A percentile compares a stretch with the other conserved stretches of the same genome.
phyloP scores from a whole-genome alignment of 2,329 filamentous ascomycete species.

The Pleochaeta shiraiana region DNA sequence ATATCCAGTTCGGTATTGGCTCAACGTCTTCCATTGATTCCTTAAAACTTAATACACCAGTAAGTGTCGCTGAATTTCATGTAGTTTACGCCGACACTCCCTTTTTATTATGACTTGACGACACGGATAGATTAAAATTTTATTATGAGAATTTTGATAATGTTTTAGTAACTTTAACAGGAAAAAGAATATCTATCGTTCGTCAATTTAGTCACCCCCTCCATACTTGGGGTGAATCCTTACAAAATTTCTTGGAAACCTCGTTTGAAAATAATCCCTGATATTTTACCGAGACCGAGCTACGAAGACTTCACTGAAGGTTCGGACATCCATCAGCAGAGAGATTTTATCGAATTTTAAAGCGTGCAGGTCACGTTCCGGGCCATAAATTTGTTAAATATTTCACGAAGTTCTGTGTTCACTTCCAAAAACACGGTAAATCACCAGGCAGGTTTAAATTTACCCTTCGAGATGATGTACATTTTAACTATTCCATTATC shows the following conservation, averaged over 20 bases:
- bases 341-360: neutral
- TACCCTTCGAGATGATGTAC: neutral
- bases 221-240: neutral
- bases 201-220: neutral
- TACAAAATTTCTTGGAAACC: neutral
- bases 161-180: neutral
- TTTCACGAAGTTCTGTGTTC: neutral
- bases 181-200: neutral
- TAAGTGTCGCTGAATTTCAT: neutral
- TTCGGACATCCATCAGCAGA: neutral
- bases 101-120: neutral
- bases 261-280: neutral
- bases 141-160: neutral
- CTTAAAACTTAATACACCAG: neutral
- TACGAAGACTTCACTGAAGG: neutral
- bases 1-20: neutral
- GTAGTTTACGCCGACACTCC: neutral
- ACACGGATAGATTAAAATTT: neutral
- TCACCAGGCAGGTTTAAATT: neutral
- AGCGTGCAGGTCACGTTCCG: neutral
- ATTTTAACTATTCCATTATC: constrained; percentile 5
- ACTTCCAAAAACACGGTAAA: neutral
- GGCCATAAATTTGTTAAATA: neutral
- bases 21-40: neutral
- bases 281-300: neutral